Conservation (phyloP, 768 basidiomycete species). For the Mycena floridula region DNA sequence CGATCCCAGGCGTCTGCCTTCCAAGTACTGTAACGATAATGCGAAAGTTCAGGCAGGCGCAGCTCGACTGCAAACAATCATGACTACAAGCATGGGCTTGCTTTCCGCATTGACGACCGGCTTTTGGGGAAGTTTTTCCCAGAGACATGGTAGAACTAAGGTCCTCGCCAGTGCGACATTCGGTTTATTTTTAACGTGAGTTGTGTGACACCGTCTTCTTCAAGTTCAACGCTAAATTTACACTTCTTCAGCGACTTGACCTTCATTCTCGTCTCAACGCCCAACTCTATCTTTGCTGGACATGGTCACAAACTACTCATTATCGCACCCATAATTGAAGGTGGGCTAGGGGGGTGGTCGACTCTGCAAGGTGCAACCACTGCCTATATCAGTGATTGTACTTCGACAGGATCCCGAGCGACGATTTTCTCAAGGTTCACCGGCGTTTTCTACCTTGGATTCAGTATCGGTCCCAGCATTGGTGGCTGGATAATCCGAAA, state of each 20-base stretch:
- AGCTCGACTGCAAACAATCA: constrained; percentile 65
- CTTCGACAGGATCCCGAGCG: constrained; percentile 75
- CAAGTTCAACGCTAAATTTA: constrained; percentile 5
- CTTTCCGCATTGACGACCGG: constrained; percentile 82
- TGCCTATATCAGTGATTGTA: constrained; percentile 82
- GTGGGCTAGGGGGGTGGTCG: constrained; percentile 77
- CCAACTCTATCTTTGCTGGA: constrained; percentile 48
- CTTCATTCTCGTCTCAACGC: constrained; percentile 80
- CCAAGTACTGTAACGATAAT: constrained; percentile 29
- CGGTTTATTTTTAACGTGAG: constrained; percentile 43
- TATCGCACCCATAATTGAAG: constrained; percentile 77
- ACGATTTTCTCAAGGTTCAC: constrained; percentile 68
- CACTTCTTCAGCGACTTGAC: constrained; percentile 56
- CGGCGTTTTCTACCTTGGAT: constrained; percentile 73
- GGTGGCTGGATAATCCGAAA: constrained; percentile 49
- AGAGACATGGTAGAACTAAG: constrained; percentile 70
- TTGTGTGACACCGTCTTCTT: constrained; percentile 5
- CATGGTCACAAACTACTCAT: constrained; percentile 76
- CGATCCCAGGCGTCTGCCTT: constrained; percentile 32
- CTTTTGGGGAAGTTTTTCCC: constrained; percentile 85
- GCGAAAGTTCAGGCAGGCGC: constrained; percentile 67
- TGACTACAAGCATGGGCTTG: constrained; percentile 74
- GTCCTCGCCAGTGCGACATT: constrained; percentile 69
- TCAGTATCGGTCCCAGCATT: constrained; percentile 73
- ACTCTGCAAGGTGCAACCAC: constrained; percentile 72